phyloP scores from a whole-genome alignment of 805 yeast genomes.

The Diddensiella transvaalensis region DNA sequence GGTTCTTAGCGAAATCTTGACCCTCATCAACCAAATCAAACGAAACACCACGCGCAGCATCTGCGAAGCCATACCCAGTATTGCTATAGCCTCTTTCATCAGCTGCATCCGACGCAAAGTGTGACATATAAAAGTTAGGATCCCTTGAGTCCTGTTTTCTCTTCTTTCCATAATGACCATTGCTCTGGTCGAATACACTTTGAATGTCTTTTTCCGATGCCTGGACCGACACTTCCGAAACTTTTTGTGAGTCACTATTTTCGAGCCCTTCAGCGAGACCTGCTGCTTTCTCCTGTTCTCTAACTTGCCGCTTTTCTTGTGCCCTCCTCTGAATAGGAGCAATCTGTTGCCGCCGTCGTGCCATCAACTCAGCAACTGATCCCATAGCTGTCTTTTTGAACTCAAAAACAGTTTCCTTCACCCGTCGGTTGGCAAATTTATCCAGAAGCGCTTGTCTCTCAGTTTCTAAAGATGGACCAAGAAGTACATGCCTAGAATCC shows the following conservation, averaged over 20 bases:
- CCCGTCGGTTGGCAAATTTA: slow-evolving; percentile 60
- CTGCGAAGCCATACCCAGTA: slow-evolving; percentile 58
- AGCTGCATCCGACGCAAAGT: slow-evolving; percentile 78
- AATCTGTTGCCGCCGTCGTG: slow-evolving; percentile 76
- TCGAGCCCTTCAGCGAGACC: slow-evolving; percentile 5
- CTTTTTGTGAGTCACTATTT: slow-evolving; percentile 5
- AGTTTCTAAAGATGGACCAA: slow-evolving; percentile 44
- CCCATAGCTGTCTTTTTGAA: slow-evolving; percentile 48
- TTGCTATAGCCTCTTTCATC: slow-evolving; percentile 73
- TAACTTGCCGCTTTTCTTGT: slow-evolving; percentile 40
- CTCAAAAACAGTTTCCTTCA: slow-evolving; percentile 93
- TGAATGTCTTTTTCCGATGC: slow-evolving; percentile 35
- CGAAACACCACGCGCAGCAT: slow-evolving; percentile 79
- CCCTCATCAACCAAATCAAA: slow-evolving; percentile 82
- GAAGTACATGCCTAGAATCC: slow-evolving; percentile 82
- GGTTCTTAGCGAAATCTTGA: slow-evolving; percentile 56
- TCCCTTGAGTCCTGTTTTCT: slow-evolving; percentile 56
- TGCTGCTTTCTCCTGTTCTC: slow-evolving; percentile 15
- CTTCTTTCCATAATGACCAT: slow-evolving; percentile 28
- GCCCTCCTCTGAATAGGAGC: slow-evolving; percentile 85
- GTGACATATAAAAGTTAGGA: slow-evolving; percentile 76
- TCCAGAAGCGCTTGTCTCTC: slow-evolving; percentile 72
- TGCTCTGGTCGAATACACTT: slow-evolving; percentile 41
- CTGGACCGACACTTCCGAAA: neutral
- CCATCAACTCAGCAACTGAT: slow-evolving; percentile 72